Base-by-base conservation (phyloP, 257 asterid species). In the Solanum chilense region DNA sequence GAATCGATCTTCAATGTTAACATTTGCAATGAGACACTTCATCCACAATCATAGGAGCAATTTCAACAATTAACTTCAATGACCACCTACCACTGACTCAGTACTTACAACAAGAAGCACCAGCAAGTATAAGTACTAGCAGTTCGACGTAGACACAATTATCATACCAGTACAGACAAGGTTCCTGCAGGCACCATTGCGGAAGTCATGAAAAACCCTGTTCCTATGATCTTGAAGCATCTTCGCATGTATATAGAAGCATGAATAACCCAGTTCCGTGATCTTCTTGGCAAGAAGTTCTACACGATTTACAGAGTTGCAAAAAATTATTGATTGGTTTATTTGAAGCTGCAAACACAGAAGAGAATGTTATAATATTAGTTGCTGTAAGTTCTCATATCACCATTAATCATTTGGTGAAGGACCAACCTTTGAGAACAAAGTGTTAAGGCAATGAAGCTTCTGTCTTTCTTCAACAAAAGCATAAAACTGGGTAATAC, bases 181-280 rank as follows among this genome's bases (percentile, higher is more conserved):
- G 91, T 96, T 96, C 92, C 98, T 92, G 92, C 98, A 96, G 82
- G 96, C 98, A 84, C 98, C 98, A 91, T 96, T 96, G 87, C 98
- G 98, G 88, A 96, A 96, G 91, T 95, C 98, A 70, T 95, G 98
- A 92, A 95, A 95, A 35, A 95, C 98, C 90, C 98, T 92, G 90
- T 94, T 95, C 89, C 98, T 95, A 82, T 95, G 98, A 90, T 95
- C 98, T 90, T 95, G 98, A 89, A 95, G 98, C 98, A 96, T 96
- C 94, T 96, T 96, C 11, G 98, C 98, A 85, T 96, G 98, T 75
- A 96, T 96, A 81, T 96, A 96, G 94, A 96, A 96, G 90, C 98
- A 96, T 69, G 98, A 94, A 92, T 93, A 96, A 83, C 98, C 98
- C 42, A 96, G 97, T 90, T 96, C 98, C 1, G 98, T 96, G 82